These are phyloP conservation scores for Cystoisospora suis DNA, from an alignment of 169 alveolate genomes.

Conservation along the genomic window DNA sequence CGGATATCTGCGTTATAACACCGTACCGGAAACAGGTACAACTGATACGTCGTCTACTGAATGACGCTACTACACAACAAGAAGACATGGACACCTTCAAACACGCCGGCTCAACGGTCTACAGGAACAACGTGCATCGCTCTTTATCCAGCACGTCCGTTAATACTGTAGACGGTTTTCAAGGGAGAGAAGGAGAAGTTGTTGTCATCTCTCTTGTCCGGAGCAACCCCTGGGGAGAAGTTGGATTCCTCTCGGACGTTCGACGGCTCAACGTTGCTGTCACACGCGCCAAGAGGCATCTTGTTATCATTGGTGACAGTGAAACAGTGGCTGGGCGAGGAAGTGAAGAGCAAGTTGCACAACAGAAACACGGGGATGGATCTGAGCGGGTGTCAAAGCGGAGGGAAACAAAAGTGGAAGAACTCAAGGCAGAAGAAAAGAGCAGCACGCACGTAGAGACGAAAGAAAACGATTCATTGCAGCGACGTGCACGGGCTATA, in stretches of 20 bases:
- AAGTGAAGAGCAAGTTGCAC: too few species aligned
- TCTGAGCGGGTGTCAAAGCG: too few species aligned
- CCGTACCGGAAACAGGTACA: slow-evolving; percentile 57
- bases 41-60: slow-evolving; percentile 28
- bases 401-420: too few species aligned
- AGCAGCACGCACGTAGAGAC: neutral
- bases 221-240: neutral
- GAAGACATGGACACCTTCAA: neutral
- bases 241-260: slow-evolving; percentile 56
- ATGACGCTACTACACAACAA: neutral
- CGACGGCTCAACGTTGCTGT: slow-evolving; percentile 78
- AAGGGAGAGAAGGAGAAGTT: slow-evolving; percentile 53
- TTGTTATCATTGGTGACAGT: slow-evolving; percentile 48
- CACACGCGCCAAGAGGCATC: slow-evolving; percentile 72
- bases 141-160: neutral
- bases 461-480: neutral
- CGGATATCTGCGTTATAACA: slow-evolving; percentile 40
- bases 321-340: neutral
- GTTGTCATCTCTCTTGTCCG: slow-evolving; percentile 29
- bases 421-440: too few species aligned
- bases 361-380: too few species aligned
- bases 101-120: too few species aligned
- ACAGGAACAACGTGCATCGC: neutral
- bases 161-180: slow-evolving; percentile 53
- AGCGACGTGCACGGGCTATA: neutral